These are phyloP conservation scores for Sporothrix pseudoabietina DNA, from an alignment of 2,329 filamentous ascomycete species.

Conservation along the genomic window DNA sequence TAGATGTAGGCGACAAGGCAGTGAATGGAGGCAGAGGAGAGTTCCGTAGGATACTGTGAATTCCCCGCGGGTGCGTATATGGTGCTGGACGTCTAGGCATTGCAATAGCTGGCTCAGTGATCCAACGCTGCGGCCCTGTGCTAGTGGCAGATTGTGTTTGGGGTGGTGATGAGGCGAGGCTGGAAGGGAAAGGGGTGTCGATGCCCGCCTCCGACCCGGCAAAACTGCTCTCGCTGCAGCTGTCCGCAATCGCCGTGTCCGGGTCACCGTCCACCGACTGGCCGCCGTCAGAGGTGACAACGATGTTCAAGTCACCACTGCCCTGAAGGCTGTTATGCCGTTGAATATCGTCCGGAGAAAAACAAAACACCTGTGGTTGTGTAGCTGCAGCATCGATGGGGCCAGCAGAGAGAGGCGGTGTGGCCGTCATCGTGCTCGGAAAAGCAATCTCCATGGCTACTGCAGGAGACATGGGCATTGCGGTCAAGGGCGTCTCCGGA, in stretches of 20 bases:
- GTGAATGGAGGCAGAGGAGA: constrained; percentile 61
- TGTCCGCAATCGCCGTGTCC: constrained; percentile 12
- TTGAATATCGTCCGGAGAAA: constrained; percentile 40
- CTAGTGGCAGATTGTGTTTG: constrained; percentile 19
- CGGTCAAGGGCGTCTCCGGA: constrained; percentile 58
- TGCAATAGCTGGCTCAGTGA: constrained; percentile 42
- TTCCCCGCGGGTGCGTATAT: constrained; percentile 59
- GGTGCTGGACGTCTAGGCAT: constrained; percentile 45
- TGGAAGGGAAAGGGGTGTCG: constrained; percentile 4
- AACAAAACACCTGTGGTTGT: constrained; percentile 50
- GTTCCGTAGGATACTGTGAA: constrained; percentile 68
- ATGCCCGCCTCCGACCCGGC: constrained; percentile 6
- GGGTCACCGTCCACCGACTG: background rate
- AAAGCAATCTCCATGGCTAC: constrained; percentile 50
- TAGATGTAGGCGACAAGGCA: constrained; percentile 55
- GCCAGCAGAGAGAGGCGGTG: constrained; percentile 59
- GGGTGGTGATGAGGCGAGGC: constrained; percentile 23
- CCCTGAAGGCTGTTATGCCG: background rate
- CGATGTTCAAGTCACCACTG: background rate
- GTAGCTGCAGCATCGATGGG: constrained; percentile 46
- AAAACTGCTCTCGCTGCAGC: constrained; percentile 23
- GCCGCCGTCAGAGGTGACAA: background rate
- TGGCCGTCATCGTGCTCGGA: constrained; percentile 61
- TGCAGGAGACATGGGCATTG: constrained; percentile 53
- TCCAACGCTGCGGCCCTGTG: constrained; percentile 41